A percentile compares a stretch with the other conserved stretches of the same genome.
phyloP scores from a whole-genome alignment of 371 early-diverging fungal genomes.

The Umbelopsis sp. region DNA sequence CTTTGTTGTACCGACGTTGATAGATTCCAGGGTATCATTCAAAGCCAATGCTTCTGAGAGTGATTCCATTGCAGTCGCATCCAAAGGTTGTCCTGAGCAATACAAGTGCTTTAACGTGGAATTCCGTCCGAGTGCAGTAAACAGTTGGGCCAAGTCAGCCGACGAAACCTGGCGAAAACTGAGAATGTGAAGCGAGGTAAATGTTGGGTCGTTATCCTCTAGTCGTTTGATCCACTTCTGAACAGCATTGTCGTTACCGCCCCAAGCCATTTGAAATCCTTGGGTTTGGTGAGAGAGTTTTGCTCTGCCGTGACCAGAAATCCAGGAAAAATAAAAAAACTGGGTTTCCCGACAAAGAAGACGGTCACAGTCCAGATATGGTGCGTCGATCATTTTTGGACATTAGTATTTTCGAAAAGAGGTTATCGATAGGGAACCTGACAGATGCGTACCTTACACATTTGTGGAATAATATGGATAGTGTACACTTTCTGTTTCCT shows the following conservation, averaged over 20 bases:
- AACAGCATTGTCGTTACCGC: slow-evolving; percentile 58
- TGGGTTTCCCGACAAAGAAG: neutral
- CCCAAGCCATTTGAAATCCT: slow-evolving; percentile 57
- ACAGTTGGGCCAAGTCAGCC: slow-evolving; percentile 51
- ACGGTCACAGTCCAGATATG: neutral
- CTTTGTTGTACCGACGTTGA: slow-evolving; percentile 51
- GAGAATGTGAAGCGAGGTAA: slow-evolving; percentile 61
- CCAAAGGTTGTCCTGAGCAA: slow-evolving; percentile 60
- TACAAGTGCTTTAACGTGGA: slow-evolving; percentile 55
- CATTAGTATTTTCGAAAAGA: neutral
- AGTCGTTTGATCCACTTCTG: slow-evolving; percentile 63
- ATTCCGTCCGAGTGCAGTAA: slow-evolving; percentile 52
- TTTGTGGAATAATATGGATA: neutral
- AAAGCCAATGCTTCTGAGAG: slow-evolving; percentile 47
- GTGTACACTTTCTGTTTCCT: neutral
- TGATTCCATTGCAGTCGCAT: slow-evolving; percentile 39
- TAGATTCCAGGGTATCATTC: slow-evolving; percentile 51
- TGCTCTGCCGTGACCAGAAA: too few species aligned
- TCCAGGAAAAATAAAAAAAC: too few species aligned
- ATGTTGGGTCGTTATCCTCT: slow-evolving; percentile 51
- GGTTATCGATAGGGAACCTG: neutral
- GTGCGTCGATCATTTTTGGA: too few species aligned
- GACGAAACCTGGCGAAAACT: slow-evolving; percentile 58
- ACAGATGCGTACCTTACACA: neutral
- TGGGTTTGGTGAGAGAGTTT: neutral